Percentiles rank a stretch among this genome's conserved stretches.
Evolutionary conservation across 2,329 filamentous ascomycete species (phyloP).

Genomic region (Hymenoscyphus linearis): DNA sequence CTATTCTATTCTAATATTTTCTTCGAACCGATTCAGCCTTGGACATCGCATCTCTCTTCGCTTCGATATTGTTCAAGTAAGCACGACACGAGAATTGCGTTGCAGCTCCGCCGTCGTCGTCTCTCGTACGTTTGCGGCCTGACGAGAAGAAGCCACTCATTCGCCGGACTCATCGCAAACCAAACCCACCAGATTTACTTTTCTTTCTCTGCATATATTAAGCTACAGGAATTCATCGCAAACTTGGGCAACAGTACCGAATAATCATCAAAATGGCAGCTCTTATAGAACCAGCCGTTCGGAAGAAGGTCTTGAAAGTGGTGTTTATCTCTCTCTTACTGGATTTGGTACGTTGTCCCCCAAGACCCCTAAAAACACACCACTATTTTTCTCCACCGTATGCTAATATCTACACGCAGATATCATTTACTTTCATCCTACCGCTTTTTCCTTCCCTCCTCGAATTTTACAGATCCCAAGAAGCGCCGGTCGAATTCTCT

Average conservation of each 20-base stretch:
- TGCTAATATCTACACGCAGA: constrained; percentile 45
- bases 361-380: not conserved
- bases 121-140: not conserved
- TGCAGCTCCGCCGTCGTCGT: not conserved
- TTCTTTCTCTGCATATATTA: not conserved
- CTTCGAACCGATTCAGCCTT: not conserved
- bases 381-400: not conserved
- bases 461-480: constrained; percentile 88
- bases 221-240: not conserved
- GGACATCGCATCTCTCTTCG: not conserved
- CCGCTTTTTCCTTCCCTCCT: constrained; percentile 93
- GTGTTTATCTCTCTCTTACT: constrained; percentile 85
- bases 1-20: not conserved
- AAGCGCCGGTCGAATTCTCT: constrained; percentile 47
- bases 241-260: not conserved
- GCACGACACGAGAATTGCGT: not conserved
- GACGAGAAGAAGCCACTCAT: not conserved
- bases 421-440: constrained; percentile 97
- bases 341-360: constrained; percentile 63
- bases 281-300: constrained; percentile 47
- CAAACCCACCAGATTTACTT: not conserved
- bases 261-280: constrained; percentile 24
- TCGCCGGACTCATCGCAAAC: not conserved
- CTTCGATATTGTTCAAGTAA: not conserved
- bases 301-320: constrained; percentile 80